Evolutionary conservation across 768 basidiomycete species (phyloP).

Genomic region (Collybiopsis confluens): DNA sequence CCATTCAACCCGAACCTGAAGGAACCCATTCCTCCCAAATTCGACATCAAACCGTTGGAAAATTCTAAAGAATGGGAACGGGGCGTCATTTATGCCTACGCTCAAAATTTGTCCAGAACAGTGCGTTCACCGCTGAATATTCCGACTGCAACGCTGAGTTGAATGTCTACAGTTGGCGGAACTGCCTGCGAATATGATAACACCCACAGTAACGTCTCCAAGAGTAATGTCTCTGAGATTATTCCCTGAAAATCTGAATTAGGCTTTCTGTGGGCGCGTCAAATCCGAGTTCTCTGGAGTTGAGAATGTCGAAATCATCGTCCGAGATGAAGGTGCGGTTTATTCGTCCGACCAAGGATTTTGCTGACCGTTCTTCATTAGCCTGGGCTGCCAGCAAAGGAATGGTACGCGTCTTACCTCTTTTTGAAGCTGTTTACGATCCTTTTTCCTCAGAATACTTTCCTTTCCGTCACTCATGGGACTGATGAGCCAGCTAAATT

Average conservation of each 20-base stretch:
- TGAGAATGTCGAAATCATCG: conserved; percentile 62
- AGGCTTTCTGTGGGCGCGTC: conserved; percentile 71
- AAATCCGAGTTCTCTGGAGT: conserved; percentile 62
- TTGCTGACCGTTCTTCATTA: conserved; percentile 19
- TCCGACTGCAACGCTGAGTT: background rate
- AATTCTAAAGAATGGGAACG: conserved; percentile 63
- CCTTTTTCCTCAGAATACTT: conserved; percentile 51
- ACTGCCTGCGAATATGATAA: conserved; percentile 81
- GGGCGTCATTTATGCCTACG: conserved; percentile 68
- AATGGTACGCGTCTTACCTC: conserved; percentile 49
- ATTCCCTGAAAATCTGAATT: too few relatives aligned
- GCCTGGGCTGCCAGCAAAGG: conserved; percentile 81
- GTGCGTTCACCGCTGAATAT: conserved; percentile 30
- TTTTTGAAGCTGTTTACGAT: background rate
- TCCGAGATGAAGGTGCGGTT: conserved; percentile 66
- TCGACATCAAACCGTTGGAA: conserved; percentile 43
- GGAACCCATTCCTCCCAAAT: conserved; percentile 45
- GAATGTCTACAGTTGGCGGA: conserved; percentile 61
- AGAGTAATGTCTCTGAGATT: too few relatives aligned
- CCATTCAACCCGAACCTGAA: conserved; percentile 58
- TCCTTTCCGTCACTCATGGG: conserved; percentile 84
- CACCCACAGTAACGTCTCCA: conserved; percentile 57
- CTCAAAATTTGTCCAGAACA: conserved; percentile 79
- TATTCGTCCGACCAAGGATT: background rate
- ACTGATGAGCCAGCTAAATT: conserved; percentile 82